Percentiles rank a stretch among this genome's conserved stretches.
phyloP scores from a whole-genome alignment of 208 protist genomes.

The Tritrichomonas foetus region DNA sequence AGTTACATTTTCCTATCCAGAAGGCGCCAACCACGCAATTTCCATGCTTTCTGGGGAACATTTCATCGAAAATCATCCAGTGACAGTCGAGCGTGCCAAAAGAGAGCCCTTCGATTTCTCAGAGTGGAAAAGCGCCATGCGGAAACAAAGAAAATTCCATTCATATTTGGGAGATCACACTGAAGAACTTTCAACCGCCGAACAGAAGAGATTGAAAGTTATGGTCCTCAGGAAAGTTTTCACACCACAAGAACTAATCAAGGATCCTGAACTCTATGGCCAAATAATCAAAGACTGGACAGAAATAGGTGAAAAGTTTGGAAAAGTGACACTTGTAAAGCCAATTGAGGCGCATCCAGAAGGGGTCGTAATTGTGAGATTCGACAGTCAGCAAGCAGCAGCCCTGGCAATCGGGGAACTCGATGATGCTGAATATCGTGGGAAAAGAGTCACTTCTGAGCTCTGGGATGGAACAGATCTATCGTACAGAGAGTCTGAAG shows the following conservation, averaged over 20 bases:
- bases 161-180: constrained; percentile 21
- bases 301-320: not conserved
- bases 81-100: not conserved
- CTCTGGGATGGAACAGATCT: constrained; percentile 30
- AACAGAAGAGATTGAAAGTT: constrained; percentile 17
- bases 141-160: constrained; percentile 1
- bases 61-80: not conserved
- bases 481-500: not conserved
- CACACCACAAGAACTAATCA: not conserved
- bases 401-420: not conserved
- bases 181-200: not conserved
- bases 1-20: constrained; percentile 13
- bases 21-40: constrained; percentile 18
- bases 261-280: constrained; percentile 8
- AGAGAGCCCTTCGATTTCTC: not conserved
- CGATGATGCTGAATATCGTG: not conserved
- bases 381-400: not conserved
- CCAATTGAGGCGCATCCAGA: constrained; percentile 26
- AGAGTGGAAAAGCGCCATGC: constrained; percentile 9
- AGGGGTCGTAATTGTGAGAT: not conserved
- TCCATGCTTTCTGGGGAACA: not conserved
- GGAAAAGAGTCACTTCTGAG: not conserved
- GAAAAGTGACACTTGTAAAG: constrained; percentile 38
- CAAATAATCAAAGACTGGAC: not conserved
- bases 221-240: constrained; percentile 13